These are phyloP conservation scores for Xylariales sp. DNA, from an alignment of 2,329 filamentous ascomycete genomes.

Conservation along the genomic window DNA sequence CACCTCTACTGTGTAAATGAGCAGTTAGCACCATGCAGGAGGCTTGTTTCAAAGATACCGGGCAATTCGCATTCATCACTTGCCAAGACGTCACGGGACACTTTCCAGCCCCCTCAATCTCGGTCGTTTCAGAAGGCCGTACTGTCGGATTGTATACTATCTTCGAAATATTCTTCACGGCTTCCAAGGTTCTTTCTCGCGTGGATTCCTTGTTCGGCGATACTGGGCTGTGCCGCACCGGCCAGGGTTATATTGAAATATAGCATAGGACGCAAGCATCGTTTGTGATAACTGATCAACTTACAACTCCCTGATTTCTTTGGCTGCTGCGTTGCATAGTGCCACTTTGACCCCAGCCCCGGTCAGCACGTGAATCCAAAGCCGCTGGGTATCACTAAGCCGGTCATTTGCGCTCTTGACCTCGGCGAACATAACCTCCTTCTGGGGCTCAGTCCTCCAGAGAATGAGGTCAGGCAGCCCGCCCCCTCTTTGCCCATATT, in stretches of 20 bases:
- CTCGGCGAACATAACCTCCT: conserved; percentile 70
- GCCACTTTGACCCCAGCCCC: conserved; percentile 83
- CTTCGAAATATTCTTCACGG: too few relatives aligned
- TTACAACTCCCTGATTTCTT: conserved; percentile 39
- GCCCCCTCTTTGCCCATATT: conserved; percentile 80
- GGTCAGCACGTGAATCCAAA: conserved; percentile 94
- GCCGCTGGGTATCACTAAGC: conserved; percentile 87
- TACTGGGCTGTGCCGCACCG: neutral
- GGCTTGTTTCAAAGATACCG: neutral
- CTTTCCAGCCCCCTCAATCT: conserved; percentile 7
- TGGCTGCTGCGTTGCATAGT: conserved; percentile 62
- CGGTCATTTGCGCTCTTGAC: conserved; percentile 87
- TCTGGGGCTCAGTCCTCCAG: conserved; percentile 55
- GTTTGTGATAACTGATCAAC: too few relatives aligned
- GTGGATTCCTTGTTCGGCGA: neutral
- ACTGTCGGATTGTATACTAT: too few relatives aligned
- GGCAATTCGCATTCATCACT: neutral
- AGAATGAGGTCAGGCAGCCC: conserved; percentile 91
- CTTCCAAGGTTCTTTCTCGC: neutral
- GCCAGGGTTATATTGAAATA: neutral
- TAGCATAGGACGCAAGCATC: neutral
- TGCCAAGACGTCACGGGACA: neutral
- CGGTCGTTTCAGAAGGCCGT: conserved; percentile 7
- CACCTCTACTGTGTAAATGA: too few relatives aligned
- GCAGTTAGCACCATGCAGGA: neutral